These are phyloP conservation scores for Alternaria triticimaculans DNA, from an alignment of 2,329 filamentous ascomycete genomes.

Conservation along the genomic window DNA sequence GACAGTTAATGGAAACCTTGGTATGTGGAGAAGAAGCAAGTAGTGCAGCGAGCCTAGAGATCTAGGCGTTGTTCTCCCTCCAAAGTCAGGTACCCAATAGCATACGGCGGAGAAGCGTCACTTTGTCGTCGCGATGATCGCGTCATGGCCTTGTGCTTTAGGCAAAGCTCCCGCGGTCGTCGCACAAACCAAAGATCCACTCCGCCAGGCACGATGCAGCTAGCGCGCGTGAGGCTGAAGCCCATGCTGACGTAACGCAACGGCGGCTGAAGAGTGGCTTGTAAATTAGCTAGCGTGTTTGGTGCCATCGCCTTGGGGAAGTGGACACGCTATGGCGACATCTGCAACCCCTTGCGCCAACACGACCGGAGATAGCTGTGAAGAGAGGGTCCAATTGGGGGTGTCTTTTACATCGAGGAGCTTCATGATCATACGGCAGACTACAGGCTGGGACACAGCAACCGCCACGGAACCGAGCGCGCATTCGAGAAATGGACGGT, in stretches of 20 bases:
- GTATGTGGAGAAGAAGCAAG: conserved; percentile 10
- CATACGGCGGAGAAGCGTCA: conserved; percentile 13
- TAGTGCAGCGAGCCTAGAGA: conserved; percentile 1
- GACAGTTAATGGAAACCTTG: not conserved
- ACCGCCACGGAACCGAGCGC: conserved; percentile 23
- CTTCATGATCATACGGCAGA: conserved; percentile 29
- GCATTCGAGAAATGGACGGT: conserved; percentile 66
- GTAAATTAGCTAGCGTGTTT: conserved; percentile 13
- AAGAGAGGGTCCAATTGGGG: conserved; percentile 14
- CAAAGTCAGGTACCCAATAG: conserved; percentile 10
- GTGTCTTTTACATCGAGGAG: not conserved
- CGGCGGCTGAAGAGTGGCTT: conserved; percentile 16
- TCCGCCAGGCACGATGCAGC: not conserved
- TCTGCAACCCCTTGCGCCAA: conserved; percentile 25
- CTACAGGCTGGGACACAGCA: conserved; percentile 30
- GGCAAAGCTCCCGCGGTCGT: conserved; percentile 24
- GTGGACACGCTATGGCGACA: conserved; percentile 39
- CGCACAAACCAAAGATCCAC: conserved; percentile 3
- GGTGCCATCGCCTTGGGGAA: conserved; percentile 30
- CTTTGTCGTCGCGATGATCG: conserved; percentile 31
- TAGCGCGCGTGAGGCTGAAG: conserved; percentile 28
- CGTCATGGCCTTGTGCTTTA: conserved; percentile 38
- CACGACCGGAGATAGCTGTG: not conserved
- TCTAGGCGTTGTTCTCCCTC: conserved; percentile 1
- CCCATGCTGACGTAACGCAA: conserved; percentile 21